Evolutionary conservation across 805 yeast species (phyloP), one percentile per base, ranked within the genome.

Genomic region (Wickerhamiella occidentalis): DNA sequence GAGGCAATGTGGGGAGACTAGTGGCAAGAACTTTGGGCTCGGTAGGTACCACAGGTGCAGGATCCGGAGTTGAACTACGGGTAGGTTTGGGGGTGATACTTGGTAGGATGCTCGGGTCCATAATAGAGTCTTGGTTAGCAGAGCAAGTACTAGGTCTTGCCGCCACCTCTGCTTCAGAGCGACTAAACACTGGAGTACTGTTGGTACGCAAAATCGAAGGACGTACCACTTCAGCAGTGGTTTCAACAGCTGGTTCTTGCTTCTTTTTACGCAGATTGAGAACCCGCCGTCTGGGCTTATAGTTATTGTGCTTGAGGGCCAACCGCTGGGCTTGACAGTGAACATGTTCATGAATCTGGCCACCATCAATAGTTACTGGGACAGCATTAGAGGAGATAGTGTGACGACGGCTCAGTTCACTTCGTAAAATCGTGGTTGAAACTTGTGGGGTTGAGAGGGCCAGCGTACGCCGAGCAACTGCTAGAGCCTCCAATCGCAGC

Each of bases 391-490:
- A 65, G 40, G 48, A 49, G 36, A 40, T 47, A n/a, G 25, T 38
- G 30, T 45, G 51, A 47, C 54, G 59, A 51, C 50, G 56, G 53
- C 64, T 52, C 64, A 68, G 62, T 66, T 72, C 65, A 56, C 80
- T 75, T 52, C 86, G 68, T 56, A 77, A 80, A 17, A 80, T 71
- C 2, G 78, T 73, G 52, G 75, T 77, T 23, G 70, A 72, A 54
- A 82, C 73, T 28, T 70, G 67, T 3, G 84, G 79, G 0, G 84
- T 73, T 22, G 75, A 71, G 44, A 90, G 64, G n/a, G 84, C 77
- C 53, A 90, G 70, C 0, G 96, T 85, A 55, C 84, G 86, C 54
- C 96, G 75, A 1, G 90, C 79, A 13, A 81, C 77, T 44, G 78
- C 75, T 51, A 90, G 68, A 3, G 84, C 74, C 0, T 83, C 74